Evolutionary conservation across 495 filamentous ascomycete species (phyloP).

Genomic region (Pseudotulostoma volvatum): DNA sequence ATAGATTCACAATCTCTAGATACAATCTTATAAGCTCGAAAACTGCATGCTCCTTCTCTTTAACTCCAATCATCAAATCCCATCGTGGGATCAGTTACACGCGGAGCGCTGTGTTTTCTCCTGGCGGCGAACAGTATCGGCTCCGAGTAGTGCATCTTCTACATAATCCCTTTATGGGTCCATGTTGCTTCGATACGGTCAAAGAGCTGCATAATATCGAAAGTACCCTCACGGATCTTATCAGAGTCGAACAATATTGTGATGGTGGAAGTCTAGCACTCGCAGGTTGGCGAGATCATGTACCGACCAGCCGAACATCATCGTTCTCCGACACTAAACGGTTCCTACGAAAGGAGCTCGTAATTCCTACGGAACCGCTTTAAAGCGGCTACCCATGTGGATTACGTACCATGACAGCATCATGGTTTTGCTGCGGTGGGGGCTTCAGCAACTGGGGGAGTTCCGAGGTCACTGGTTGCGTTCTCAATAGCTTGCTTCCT

Average conservation of each 20-base stretch:
- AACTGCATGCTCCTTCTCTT: constrained; percentile 94
- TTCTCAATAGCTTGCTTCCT: constrained; percentile 54
- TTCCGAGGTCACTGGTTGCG: constrained; percentile 69
- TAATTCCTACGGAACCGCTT: constrained; percentile 75
- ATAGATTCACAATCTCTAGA: too few species aligned
- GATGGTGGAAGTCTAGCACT: constrained; percentile 91
- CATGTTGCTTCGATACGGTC: constrained; percentile 71
- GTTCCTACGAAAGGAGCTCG: constrained; percentile 37
- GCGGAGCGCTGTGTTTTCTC: constrained; percentile 69
- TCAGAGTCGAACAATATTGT: constrained; percentile 75
- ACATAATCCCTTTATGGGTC: constrained; percentile 70
- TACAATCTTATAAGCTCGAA: constrained; percentile 87
- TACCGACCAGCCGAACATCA: too few species aligned
- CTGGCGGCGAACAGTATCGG: constrained; percentile 61
- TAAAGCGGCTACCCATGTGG: constrained; percentile 83
- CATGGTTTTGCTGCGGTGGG: constrained; percentile 61
- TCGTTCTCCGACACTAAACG: constrained; percentile 70
- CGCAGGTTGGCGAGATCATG: constrained; percentile 88
- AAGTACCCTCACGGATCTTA: constrained; percentile 66
- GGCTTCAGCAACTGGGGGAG: constrained; percentile 72
- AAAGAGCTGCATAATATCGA: constrained; percentile 57
- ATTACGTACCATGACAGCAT: constrained; percentile 92
- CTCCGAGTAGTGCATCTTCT: constrained; percentile 95
- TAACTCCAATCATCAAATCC: constrained; percentile 98
- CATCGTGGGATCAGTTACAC: constrained; percentile 52